phyloP scores from a whole-genome alignment of 75 land plant species.

The Larix kaempferi region DNA sequence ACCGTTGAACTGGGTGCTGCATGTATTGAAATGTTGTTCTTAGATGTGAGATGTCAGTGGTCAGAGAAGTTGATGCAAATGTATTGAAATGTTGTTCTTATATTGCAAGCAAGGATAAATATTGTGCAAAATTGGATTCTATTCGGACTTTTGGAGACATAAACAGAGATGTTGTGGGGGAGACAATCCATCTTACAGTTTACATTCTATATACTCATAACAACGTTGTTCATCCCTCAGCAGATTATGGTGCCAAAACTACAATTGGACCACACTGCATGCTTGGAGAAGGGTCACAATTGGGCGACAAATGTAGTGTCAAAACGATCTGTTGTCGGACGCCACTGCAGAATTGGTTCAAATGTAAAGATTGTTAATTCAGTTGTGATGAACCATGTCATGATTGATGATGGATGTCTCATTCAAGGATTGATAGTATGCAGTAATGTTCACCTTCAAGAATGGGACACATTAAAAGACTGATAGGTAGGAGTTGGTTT shows the following conservation, averaged over 20 bases:
- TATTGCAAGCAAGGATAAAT: slow-evolving; percentile 63
- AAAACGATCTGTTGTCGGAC: slow-evolving; percentile 93
- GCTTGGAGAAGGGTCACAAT: slow-evolving; percentile 89
- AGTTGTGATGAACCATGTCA: slow-evolving; percentile 93
- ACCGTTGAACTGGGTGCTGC: no score
- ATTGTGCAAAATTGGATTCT: slow-evolving; percentile 86
- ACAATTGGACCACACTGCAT: slow-evolving; percentile 93
- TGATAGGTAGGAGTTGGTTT: slow-evolving; percentile 87
- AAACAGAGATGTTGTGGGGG: slow-evolving; percentile 91
- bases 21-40: no score
- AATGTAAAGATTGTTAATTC: slow-evolving; percentile 97
- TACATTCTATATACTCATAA: slow-evolving; percentile 81
- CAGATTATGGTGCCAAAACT: slow-evolving; percentile 79
- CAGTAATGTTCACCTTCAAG: slow-evolving; percentile 92
- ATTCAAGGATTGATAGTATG: slow-evolving; percentile 87
- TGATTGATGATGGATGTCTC: slow-evolving; percentile 86
- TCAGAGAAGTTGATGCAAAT: no score
- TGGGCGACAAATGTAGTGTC: slow-evolving; percentile 98
- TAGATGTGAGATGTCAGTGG: no score
- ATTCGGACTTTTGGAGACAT: slow-evolving; percentile 85
- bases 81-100: slow-evolving; percentile 85
- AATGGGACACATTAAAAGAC: slow-evolving; percentile 75
- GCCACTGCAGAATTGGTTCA: slow-evolving; percentile 96
- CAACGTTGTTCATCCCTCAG: slow-evolving; percentile 80
- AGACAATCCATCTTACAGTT: slow-evolving; percentile 84